Base-by-base conservation (phyloP, 1,139 yeast species). In the Hemisphaericaspora xylofermentans region DNA sequence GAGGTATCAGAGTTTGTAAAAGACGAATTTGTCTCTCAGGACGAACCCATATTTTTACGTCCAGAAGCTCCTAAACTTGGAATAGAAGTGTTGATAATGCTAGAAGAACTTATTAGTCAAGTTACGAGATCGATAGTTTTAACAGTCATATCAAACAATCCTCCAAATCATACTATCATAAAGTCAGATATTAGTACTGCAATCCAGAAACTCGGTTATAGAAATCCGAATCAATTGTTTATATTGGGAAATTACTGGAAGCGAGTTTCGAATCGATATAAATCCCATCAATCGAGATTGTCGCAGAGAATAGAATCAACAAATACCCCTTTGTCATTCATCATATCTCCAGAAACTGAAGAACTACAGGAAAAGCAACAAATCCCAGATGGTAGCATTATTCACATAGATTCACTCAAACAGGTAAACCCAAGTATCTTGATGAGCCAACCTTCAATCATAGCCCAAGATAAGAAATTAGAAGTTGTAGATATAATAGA, bases 81-180 rank as follows among this genome's bases (percentile, higher is more conserved):
- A 10, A 28, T 38, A 19, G 36, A 39, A n/a, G 31, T 43, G n/a
- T 19, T 45, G 13, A 32, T 47, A 12, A 22, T 45, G 16, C 25
- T 42, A 13, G 47, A 45, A 28, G 42, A 42, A 24, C 18, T 43
- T 7, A 22, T 35, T 5, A 42, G 38, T 17, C 13, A 32, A 4
- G 15, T 46, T 4, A 40, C 39, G 2, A 40, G 31, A 8, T 36
- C 38, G 19, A 38, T 44, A 3, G 14, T 47, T 4, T 14, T 36
- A 4, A 40, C 35, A 10, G 12, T 40, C 24, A 22, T 40, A 29
- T 30, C 15, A 7, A 21, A 8, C 7, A 18, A 10, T 15, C 25
- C 18, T 12, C 14, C 10, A 12, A 18, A 18, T 21, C 10, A 19
- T 16, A 14, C 13, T 17, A 39, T 35, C 18, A 26, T 17, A 18